Evolutionary conservation across 192 early-diverging fungal genomes (phyloP).

Genomic region (Backusella psychrophila): DNA sequence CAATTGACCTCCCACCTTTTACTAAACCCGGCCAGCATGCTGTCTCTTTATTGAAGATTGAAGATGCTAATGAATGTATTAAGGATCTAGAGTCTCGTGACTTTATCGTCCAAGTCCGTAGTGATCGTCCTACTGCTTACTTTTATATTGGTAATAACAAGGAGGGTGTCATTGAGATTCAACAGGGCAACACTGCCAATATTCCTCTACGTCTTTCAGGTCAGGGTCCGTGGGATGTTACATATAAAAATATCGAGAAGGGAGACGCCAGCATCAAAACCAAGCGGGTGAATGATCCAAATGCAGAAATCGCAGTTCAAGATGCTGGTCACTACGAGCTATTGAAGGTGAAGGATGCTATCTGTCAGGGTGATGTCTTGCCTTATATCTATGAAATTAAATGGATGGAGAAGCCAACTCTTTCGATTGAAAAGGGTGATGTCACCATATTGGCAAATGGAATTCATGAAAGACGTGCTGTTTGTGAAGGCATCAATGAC

Average conservation of each 20-base stretch:
- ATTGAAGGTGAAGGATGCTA: conserved; percentile 37
- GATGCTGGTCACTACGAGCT: conserved; percentile 39
- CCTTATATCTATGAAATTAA: conserved; percentile 14
- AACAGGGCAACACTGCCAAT: conserved; percentile 33
- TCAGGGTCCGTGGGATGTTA: conserved; percentile 39
- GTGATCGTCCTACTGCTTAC: conserved; percentile 41
- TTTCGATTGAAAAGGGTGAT: conserved; percentile 28
- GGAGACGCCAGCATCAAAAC: neutral
- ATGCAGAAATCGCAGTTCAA: conserved; percentile 24
- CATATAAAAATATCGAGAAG: conserved; percentile 28
- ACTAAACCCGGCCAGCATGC: conserved; percentile 34
- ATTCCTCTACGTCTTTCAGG: conserved; percentile 45
- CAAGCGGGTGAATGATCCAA: conserved; percentile 26
- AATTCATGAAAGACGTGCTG: conserved; percentile 23
- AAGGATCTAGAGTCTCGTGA: conserved; percentile 37
- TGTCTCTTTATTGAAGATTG: conserved; percentile 38
- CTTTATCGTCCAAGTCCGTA: conserved; percentile 40
- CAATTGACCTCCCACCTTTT: conserved; percentile 35
- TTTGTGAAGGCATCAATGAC: conserved; percentile 41
- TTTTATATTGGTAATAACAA: conserved; percentile 28
- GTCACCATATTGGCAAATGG: neutral
- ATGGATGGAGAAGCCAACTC: conserved; percentile 30
- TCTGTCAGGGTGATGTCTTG: conserved; percentile 39
- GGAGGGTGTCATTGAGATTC: conserved; percentile 20
- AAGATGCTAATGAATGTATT: conserved; percentile 42